Evolutionary conservation across 345 rosid species (phyloP).

Genomic region (Tarenaya hassleriana): DNA sequence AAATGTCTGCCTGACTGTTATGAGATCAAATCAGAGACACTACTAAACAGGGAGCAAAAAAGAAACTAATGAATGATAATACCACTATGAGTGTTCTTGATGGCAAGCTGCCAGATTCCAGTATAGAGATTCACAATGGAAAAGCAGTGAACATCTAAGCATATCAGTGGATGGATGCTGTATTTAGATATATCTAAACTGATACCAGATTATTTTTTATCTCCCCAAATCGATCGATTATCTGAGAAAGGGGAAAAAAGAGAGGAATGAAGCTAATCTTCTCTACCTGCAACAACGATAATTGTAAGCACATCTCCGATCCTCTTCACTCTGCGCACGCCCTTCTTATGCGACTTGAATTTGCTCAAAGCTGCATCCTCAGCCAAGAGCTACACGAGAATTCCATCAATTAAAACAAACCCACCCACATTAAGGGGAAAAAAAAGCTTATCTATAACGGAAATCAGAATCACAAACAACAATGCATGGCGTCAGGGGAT

Average conservation of each 20-base stretch:
- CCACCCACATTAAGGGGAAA: too few relatives aligned
- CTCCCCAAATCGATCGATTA: background rate
- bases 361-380: slow-evolving; percentile 59
- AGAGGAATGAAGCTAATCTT: background rate
- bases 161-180: too few relatives aligned
- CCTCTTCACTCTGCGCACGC: slow-evolving; percentile 48
- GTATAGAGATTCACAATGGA: too few relatives aligned
- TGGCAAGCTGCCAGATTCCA: too few relatives aligned
- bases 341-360: slow-evolving; percentile 72
- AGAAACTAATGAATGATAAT: too few relatives aligned
- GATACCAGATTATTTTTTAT: background rate
- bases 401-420: too few relatives aligned
- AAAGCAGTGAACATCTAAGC: too few relatives aligned
- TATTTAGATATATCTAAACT: too few relatives aligned
- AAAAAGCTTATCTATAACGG: background rate
- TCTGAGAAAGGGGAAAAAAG: background rate
- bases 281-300: slow-evolving; percentile 73
- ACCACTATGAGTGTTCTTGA: too few relatives aligned
- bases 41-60: background rate
- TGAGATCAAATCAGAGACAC: background rate
- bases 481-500: background rate
- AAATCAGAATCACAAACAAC: background rate
- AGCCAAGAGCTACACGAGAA: slow-evolving; percentile 62
- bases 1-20: slow-evolving; percentile 11
- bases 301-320: slow-evolving; percentile 76